phyloP scores from a whole-genome alignment of 2,329 filamentous ascomycete species.

The Botrytis tulipae region DNA sequence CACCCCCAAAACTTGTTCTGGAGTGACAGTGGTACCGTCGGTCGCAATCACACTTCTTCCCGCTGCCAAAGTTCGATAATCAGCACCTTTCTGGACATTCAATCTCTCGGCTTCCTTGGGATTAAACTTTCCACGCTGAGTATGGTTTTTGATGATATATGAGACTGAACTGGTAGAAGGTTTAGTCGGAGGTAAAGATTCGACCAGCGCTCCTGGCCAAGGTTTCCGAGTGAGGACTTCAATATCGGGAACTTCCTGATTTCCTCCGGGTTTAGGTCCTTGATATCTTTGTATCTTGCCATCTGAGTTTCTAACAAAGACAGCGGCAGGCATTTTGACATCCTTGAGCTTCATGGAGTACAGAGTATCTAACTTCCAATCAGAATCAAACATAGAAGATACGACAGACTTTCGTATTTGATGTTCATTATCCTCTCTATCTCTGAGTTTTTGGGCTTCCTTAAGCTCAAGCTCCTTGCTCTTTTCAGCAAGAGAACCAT shows the following conservation, averaged over 20 bases:
- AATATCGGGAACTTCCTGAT: conserved; percentile 55
- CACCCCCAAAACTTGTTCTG: conserved; percentile 80
- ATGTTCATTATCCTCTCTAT: conserved; percentile 44
- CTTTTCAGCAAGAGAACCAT: conserved; percentile 28
- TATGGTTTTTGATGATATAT: conserved; percentile 79
- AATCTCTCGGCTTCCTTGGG: conserved; percentile 60
- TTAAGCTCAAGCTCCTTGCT: conserved; percentile 5
- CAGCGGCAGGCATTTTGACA: conserved; percentile 64
- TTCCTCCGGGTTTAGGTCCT: conserved; percentile 61
- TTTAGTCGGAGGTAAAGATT: conserved; percentile 64
- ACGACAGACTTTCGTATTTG: conserved; percentile 61
- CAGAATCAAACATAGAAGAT: conserved; percentile 75
- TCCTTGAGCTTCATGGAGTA: conserved; percentile 63
- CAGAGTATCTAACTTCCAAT: conserved; percentile 71
- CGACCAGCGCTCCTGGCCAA: conserved; percentile 70
- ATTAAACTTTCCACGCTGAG: conserved; percentile 79
- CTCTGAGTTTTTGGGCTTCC: conserved; percentile 33
- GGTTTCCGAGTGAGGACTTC: conserved; percentile 71
- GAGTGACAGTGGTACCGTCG: conserved; percentile 69
- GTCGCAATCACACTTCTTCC: conserved; percentile 63
- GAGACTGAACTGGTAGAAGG: conserved; percentile 70
- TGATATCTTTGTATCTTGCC: conserved; percentile 67
- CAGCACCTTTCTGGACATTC: conserved; percentile 58
- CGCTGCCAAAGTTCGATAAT: conserved; percentile 59
- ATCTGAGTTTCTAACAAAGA: conserved; percentile 66